Evolutionary conservation across 768 basidiomycete species (phyloP), one percentile per base, ranked within the genome.

Genomic region (Gloeostereum incarnatum): DNA sequence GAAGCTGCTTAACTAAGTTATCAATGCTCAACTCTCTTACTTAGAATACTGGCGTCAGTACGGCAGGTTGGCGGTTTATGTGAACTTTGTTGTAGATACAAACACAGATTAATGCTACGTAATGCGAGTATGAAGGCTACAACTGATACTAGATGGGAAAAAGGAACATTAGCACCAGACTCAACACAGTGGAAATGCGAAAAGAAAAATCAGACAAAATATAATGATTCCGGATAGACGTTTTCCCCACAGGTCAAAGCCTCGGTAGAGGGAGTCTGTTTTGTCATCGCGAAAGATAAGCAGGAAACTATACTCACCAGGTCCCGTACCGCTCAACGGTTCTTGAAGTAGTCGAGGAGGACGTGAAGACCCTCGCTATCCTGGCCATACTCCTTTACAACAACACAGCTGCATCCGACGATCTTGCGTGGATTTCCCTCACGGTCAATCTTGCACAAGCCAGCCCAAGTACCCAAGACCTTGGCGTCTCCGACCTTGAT

Each of bases 401-500:
- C 94, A 53, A 98, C 94, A 53, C 87, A 90, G 54, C 75, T 82
- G 71, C 88, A 90, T 39, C 84, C 82, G 38, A 92, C 89, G 55
- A 98, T 70, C 74, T 98, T 98, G 60, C 94, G 75, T 34, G 94
- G 86, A 69, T 96, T 97, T 49, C 94, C 94, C 70, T 98, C 94
- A 55, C 90, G 81, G 70, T 99, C 94, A 62, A 98, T 93, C 76
- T 99, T 99, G 83, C 94, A 97, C 45, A 99, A 78, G 56, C 94
- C 93, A 51, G 90, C 92, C 94, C 94, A 98, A 50, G 85, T 89
- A 24, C 94, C 94, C 56, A 99, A 85, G 49, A 94, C 79, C 69
- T 99, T 99, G 56, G 90, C 85, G 63, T 98, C 94, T 53, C 88
- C 88, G 49, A 93, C 89, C 70, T 97, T 98, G 88, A 99, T 97